These are phyloP conservation scores for Phytomonas sp. DNA, from an alignment of 208 protist genomes.

Conservation along the genomic window DNA sequence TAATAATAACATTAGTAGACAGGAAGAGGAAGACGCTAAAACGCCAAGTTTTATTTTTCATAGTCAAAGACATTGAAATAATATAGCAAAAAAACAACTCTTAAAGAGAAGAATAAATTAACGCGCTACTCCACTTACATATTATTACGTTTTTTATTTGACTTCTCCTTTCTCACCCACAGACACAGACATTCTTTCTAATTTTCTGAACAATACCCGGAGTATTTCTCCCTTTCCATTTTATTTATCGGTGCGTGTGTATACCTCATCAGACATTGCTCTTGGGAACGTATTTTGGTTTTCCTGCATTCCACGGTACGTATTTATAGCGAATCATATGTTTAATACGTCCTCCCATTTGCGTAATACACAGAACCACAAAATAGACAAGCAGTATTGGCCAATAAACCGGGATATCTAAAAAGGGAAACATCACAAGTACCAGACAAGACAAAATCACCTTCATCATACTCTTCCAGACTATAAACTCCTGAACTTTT, in stretches of 20 bases:
- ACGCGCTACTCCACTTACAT: too few relatives aligned
- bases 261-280: conserved; percentile 16
- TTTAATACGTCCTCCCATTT: conserved; percentile 93
- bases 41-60: conserved; percentile 2
- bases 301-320: conserved; percentile 78
- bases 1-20: too few relatives aligned
- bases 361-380: conserved; percentile 87
- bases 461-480: conserved; percentile 89
- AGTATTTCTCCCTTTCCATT: neutral
- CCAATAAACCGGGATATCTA: conserved; percentile 97
- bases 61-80: neutral
- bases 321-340: conserved; percentile 97
- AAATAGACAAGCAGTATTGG: conserved; percentile 98
- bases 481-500: conserved; percentile 94
- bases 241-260: neutral
- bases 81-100: conserved; percentile 4
- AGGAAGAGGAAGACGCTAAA: neutral
- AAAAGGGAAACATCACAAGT: conserved; percentile 88
- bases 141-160: neutral
- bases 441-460: conserved; percentile 83
- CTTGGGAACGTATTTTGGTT: conserved; percentile 84
- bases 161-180: conserved; percentile 7
- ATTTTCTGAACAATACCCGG: too few relatives aligned
- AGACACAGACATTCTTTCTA: conserved; percentile 9
- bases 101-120: conserved; percentile 3